phyloP scores from a whole-genome alignment of 2,329 filamentous ascomycete genomes.

The Alternaria arborescens region DNA sequence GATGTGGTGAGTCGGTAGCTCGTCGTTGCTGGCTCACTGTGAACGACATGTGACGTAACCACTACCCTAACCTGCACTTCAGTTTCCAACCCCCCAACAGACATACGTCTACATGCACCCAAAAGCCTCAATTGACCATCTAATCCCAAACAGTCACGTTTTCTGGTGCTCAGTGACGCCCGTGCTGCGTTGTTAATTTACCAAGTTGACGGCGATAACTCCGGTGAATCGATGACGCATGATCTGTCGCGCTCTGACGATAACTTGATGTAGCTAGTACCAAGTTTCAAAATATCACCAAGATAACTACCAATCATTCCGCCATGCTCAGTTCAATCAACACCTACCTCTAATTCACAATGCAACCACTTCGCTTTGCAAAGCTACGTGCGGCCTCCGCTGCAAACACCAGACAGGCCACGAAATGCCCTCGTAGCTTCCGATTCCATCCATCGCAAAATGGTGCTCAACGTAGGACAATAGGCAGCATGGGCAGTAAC shows the following conservation, averaged over 20 bases:
- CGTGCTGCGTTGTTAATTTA: not conserved
- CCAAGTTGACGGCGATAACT: not conserved
- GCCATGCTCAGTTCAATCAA: not conserved
- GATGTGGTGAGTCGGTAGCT: not conserved
- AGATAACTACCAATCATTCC: not conserved
- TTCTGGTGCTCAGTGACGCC: not conserved
- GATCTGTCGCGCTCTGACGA: conserved; percentile 6
- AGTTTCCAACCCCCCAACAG: not conserved
- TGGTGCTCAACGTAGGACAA: conserved; percentile 47
- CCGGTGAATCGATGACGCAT: conserved; percentile 4
- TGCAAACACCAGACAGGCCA: not conserved
- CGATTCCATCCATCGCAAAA: conserved; percentile 45
- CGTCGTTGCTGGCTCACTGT: not conserved
- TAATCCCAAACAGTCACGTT: not conserved
- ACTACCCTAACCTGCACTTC: not conserved
- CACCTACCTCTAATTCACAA: not conserved
- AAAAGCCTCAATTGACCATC: not conserved
- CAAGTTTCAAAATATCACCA: not conserved
- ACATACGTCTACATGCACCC: not conserved
- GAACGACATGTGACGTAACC: not conserved
- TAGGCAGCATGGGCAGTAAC: conserved; percentile 45
- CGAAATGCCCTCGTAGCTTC: not conserved
- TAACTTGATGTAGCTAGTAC: conserved; percentile 3
- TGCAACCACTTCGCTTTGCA: conserved; percentile 3
- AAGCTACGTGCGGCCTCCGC: not conserved